Evolutionary conservation across 331 rosid species (phyloP).

Genomic region (Dryas integrifolia): DNA sequence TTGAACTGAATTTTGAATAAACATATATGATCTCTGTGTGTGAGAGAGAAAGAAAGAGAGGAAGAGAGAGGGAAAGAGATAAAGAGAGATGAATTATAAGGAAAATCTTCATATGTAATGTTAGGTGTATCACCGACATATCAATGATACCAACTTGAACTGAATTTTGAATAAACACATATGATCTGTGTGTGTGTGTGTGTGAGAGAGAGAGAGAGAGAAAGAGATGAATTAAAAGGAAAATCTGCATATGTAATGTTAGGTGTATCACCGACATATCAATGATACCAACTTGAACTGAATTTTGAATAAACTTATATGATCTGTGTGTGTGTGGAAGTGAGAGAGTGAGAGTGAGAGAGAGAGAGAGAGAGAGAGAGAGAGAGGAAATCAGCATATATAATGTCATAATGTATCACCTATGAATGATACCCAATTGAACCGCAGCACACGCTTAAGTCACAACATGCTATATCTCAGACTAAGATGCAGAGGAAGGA

Average conservation of each 20-base stretch:
- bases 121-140: not conserved
- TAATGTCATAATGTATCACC: not conserved
- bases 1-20: not conserved
- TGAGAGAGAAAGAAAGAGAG: not conserved
- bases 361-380: not conserved
- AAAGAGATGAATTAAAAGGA: too few relatives aligned
- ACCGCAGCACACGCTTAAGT: not conserved
- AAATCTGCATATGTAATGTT: too few relatives aligned
- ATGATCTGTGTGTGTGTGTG: too few relatives aligned
- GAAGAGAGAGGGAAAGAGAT: not conserved
- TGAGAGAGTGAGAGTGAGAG: too few relatives aligned
- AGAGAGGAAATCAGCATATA: not conserved
- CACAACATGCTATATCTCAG: not conserved
- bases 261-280: too few relatives aligned
- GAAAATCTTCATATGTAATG: not conserved
- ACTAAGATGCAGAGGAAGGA: not conserved
- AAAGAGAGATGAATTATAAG: not conserved
- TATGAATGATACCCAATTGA: not conserved
- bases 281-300: too few relatives aligned
- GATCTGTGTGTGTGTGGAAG: too few relatives aligned
- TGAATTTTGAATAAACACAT: too few relatives aligned
- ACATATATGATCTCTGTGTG: too few relatives aligned
- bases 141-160: not conserved
- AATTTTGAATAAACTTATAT: too few relatives aligned
- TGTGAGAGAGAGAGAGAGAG: too few relatives aligned